These are phyloP conservation scores for Isoetes engelmannii DNA, from an alignment of 83 land plant species.

Conservation along the genomic window DNA sequence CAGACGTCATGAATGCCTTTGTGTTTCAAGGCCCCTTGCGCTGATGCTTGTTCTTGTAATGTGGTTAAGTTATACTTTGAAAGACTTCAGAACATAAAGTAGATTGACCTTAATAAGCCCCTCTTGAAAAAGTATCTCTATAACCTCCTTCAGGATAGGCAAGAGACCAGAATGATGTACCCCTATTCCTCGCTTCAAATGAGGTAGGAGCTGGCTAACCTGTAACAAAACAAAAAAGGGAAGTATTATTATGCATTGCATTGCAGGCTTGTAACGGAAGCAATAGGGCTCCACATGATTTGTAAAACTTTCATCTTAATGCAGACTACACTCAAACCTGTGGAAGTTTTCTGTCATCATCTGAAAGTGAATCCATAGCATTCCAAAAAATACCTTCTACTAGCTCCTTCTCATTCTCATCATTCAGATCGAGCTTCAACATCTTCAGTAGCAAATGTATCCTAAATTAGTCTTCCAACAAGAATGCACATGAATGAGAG, in stretches of 20 bases:
- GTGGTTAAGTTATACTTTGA: no score
- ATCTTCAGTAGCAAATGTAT: slow-evolving; percentile 46
- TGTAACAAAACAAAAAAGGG: no score
- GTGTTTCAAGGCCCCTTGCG: no score
- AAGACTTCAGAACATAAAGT: no score
- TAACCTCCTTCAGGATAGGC: slow-evolving; percentile 95
- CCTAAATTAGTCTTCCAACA: slow-evolving; percentile 1
- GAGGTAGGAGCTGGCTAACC: slow-evolving; percentile 85
- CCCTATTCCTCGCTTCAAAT: slow-evolving; percentile 87
- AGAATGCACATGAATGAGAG: no score
- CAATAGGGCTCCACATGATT: no score
- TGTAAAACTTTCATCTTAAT: no score
- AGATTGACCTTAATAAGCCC: slow-evolving; percentile 96
- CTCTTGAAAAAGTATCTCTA: slow-evolving; percentile 97
- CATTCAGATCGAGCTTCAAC: slow-evolving; percentile 85
- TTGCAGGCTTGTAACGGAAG: no score
- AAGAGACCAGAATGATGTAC: slow-evolving; percentile 99
- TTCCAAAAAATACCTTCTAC: slow-evolving; percentile 88
- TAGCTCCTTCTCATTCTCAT: slow-evolving; percentile 66
- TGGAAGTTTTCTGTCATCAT: slow-evolving; percentile 97
- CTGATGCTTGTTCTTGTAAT: no score
- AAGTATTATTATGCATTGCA: no score
- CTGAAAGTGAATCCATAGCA: slow-evolving; percentile 97
- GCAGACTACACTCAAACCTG: slow-evolving; percentile 46
- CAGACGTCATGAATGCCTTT: no score